Evolutionary conservation across 129 eudicot genomes (phyloP).

Genomic region (Escallonia herrerae): DNA sequence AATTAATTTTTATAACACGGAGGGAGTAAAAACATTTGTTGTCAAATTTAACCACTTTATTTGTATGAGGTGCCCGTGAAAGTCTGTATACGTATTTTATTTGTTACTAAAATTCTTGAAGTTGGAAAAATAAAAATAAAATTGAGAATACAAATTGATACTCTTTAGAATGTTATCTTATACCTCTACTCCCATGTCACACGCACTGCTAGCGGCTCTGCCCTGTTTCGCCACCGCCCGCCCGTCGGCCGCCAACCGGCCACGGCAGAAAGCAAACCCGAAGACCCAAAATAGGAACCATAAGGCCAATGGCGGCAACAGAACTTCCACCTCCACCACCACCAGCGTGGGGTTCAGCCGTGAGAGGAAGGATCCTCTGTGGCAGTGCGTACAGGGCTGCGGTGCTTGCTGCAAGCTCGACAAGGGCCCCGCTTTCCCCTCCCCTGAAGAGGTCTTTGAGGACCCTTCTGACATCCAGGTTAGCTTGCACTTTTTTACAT

Average conservation of each 20-base stretch:
- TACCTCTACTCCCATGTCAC: neutral
- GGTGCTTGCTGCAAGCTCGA: conserved; percentile 94
- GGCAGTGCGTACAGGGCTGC: conserved; percentile 80
- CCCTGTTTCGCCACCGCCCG: conserved; percentile 28
- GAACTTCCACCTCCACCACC: conserved; percentile 3
- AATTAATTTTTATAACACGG: too few relatives aligned
- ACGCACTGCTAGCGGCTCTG: conserved; percentile 22
- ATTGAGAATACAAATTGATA: too few relatives aligned
- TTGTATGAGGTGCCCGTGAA: too few relatives aligned
- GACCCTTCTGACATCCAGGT: conserved; percentile 73
- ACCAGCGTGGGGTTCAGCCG: conserved; percentile 38
- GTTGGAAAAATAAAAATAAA: too few relatives aligned
- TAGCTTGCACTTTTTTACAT: conserved; percentile 1
- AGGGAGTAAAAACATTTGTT: too few relatives aligned
- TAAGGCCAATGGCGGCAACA: conserved; percentile 1
- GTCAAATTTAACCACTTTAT: too few relatives aligned
- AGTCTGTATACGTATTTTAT: too few relatives aligned
- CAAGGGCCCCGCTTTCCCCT: conserved; percentile 81
- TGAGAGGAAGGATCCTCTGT: conserved; percentile 44
- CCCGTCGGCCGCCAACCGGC: conserved; percentile 24
- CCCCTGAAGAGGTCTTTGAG: conserved; percentile 86
- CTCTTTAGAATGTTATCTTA: neutral
- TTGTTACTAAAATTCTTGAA: too few relatives aligned
- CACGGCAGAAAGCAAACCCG: conserved; percentile 13
- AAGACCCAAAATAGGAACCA: conserved; percentile 16